Percentiles rank a stretch among this genome's conserved stretches.
These are phyloP conservation scores for Conoideocrella luteorostrata DNA, from an alignment of 2,329 filamentous ascomycete species.

Conservation along the genomic window DNA sequence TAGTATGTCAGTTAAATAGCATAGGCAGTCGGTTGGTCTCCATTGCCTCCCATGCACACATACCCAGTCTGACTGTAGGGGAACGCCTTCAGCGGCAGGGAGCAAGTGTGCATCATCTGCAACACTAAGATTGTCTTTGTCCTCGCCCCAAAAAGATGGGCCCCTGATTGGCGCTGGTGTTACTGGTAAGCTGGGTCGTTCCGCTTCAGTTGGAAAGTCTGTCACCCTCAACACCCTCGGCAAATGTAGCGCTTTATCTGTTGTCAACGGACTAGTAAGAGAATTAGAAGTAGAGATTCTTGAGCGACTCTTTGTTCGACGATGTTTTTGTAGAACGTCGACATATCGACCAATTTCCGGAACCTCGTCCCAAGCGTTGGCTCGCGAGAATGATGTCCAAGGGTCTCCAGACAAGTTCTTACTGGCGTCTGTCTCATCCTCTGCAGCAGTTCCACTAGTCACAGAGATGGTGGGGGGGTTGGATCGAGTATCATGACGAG, in stretches of 20 bases:
- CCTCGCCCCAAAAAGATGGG: constrained; percentile 56
- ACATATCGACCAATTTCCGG: constrained; percentile 86
- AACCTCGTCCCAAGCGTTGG: constrained; percentile 90
- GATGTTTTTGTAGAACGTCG: constrained; percentile 62
- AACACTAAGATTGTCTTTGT: constrained; percentile 36
- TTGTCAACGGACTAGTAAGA: neutral
- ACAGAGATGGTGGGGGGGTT: neutral
- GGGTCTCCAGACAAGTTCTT: constrained; percentile 35
- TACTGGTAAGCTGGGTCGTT: constrained; percentile 82
- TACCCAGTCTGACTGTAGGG: constrained; percentile 89
- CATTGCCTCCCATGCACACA: constrained; percentile 56
- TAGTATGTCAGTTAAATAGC: constrained; percentile 49
- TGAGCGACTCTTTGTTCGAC: constrained; percentile 28
- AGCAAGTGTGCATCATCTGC: constrained; percentile 50
- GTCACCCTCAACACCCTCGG: constrained; percentile 60
- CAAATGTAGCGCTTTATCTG: constrained; percentile 12
- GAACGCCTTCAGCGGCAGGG: constrained; percentile 74
- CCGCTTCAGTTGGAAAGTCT: constrained; percentile 76
- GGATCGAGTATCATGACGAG: neutral
- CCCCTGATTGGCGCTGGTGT: constrained; percentile 76
- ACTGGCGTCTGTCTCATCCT: neutral
- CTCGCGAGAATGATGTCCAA: constrained; percentile 68
- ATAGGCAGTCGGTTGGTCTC: constrained; percentile 46
- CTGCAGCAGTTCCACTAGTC: neutral
- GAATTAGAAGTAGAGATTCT: neutral